These are phyloP conservation scores for Solanum paucissectum DNA, from an alignment of 257 asterid genomes.

Conservation along the genomic window DNA sequence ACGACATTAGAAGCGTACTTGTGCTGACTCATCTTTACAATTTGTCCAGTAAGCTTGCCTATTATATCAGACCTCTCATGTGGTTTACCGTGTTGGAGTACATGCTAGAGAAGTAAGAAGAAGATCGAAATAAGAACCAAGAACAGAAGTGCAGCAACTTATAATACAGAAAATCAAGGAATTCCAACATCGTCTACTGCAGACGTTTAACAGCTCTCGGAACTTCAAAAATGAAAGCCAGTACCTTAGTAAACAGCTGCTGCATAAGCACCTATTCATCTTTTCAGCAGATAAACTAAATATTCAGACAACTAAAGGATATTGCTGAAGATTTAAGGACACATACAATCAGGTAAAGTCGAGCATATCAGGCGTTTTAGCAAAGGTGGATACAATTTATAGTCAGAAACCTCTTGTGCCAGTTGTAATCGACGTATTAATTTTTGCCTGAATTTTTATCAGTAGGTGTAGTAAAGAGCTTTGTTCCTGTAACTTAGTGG, in stretches of 20 bases:
- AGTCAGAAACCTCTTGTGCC: not conserved
- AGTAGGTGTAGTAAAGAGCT: not conserved
- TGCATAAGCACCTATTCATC: not conserved
- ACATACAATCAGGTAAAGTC: not conserved
- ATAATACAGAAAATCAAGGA: not conserved
- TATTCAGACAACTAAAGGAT: not conserved
- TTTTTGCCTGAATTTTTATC: not conserved
- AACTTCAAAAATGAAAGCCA: not conserved
- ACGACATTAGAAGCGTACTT: constrained; percentile 88
- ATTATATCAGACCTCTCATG: constrained; percentile 61
- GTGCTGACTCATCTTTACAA: constrained; percentile 88
- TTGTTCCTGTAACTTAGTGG: not conserved
- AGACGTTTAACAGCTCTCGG: not conserved
- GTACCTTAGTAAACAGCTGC: not conserved
- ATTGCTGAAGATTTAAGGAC: not conserved
- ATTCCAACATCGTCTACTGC: not conserved
- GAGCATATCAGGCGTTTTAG: not conserved
- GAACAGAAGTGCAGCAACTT: not conserved
- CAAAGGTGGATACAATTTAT: not conserved
- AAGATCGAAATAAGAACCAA: not conserved
- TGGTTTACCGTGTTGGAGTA: constrained; percentile 71
- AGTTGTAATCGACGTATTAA: not conserved
- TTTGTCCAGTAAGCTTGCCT: constrained; percentile 67
- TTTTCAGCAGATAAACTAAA: not conserved
- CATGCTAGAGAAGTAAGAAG: constrained; percentile 41